phyloP scores from a whole-genome alignment of 2,329 filamentous ascomycete genomes.

The Ilyonectria sp. region DNA sequence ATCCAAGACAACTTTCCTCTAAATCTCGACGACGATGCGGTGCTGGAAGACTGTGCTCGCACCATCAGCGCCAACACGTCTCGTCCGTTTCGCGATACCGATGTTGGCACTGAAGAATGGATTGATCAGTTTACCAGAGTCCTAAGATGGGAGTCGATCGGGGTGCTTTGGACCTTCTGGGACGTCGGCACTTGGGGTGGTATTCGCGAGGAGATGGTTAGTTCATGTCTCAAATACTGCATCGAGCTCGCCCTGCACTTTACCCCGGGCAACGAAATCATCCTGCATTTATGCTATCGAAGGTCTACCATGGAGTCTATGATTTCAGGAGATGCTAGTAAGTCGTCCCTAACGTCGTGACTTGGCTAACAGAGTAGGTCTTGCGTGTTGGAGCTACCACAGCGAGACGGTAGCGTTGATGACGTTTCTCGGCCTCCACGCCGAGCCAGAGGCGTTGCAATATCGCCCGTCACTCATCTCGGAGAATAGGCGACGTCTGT shows the following conservation, averaged over 20 bases:
- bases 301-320: slow-evolving; percentile 55
- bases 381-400: slow-evolving; percentile 56
- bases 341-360: slow-evolving; percentile 27
- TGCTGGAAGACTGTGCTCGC: slow-evolving; percentile 55
- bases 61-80: slow-evolving; percentile 57
- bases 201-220: slow-evolving; percentile 10
- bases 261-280: slow-evolving; percentile 53
- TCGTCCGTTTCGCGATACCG: slow-evolving; percentile 53
- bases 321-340: slow-evolving; percentile 58
- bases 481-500: slow-evolving; percentile 52
- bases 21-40: slow-evolving; percentile 46
- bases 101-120: slow-evolving; percentile 55
- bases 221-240: slow-evolving; percentile 47
- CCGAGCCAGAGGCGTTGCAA: slow-evolving; percentile 37
- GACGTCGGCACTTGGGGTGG: slow-evolving; percentile 20
- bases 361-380: slow-evolving; percentile 45
- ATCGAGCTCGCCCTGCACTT: slow-evolving; percentile 51
- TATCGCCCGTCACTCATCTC: slow-evolving; percentile 54
- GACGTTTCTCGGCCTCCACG: slow-evolving; percentile 56
- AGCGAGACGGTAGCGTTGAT: slow-evolving; percentile 55
- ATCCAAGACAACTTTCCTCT: slow-evolving; percentile 52
- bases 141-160: slow-evolving; percentile 62
- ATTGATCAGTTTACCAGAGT: slow-evolving; percentile 56
- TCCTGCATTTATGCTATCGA: slow-evolving; percentile 56
- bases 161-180: slow-evolving; percentile 53